These are phyloP conservation scores for Beauveria medogensis DNA, from an alignment of 2,329 filamentous ascomycete genomes.

Conservation along the genomic window DNA sequence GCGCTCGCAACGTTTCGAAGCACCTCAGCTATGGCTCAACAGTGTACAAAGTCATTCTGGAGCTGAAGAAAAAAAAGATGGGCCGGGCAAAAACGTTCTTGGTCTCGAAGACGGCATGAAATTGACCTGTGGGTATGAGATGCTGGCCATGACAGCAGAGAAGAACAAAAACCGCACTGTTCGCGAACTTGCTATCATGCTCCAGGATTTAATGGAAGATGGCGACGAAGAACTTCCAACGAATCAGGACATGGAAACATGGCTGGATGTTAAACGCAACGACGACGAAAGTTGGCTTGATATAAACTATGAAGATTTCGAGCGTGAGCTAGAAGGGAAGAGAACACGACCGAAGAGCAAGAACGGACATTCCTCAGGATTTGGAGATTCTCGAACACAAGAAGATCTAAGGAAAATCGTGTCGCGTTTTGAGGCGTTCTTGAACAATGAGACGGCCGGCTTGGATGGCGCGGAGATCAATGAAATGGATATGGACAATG, in stretches of 20 bases:
- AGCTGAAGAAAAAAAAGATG: background rate
- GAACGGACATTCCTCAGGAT: slow-evolving; percentile 29
- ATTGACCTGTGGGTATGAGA: slow-evolving; percentile 81
- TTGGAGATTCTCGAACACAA: slow-evolving; percentile 60
- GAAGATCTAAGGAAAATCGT: slow-evolving; percentile 85
- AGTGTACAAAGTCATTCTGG: slow-evolving; percentile 12
- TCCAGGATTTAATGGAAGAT: slow-evolving; percentile 68
- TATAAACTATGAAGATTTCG: slow-evolving; percentile 84
- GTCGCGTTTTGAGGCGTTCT: slow-evolving; percentile 82
- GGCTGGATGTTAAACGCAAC: slow-evolving; percentile 54
- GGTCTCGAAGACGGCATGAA: slow-evolving; percentile 77
- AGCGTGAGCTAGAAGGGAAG: slow-evolving; percentile 61
- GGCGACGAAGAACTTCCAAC: slow-evolving; percentile 59
- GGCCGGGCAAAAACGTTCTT: slow-evolving; percentile 13
- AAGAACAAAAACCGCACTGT: slow-evolving; percentile 61
- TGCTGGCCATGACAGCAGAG: slow-evolving; percentile 62
- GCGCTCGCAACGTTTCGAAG: slow-evolving; percentile 72
- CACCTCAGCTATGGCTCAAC: slow-evolving; percentile 46
- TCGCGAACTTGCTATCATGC: slow-evolving; percentile 65
- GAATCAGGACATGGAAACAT: slow-evolving; percentile 62
- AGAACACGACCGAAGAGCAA: slow-evolving; percentile 27
- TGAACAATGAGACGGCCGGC: slow-evolving; percentile 78
- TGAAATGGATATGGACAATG: slow-evolving; percentile 62
- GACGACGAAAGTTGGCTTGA: slow-evolving; percentile 90
- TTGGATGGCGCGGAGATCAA: slow-evolving; percentile 67